phyloP scores from a whole-genome alignment of 2,329 filamentous ascomycete species.

The Epichloe coenophiala region DNA sequence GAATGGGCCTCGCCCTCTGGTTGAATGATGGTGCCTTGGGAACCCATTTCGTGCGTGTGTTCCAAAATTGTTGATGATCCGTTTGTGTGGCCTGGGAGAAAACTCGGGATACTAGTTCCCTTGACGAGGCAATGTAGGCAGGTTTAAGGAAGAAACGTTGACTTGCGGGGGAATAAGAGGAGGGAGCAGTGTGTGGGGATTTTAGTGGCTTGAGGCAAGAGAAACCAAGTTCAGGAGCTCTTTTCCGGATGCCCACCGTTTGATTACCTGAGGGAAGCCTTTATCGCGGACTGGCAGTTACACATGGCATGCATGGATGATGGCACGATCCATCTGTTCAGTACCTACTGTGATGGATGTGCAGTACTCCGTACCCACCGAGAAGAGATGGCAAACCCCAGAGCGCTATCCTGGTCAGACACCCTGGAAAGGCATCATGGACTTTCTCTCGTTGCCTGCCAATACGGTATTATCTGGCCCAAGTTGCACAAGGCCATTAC shows the following conservation, averaged over 20 bases:
- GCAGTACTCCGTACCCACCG: not conserved
- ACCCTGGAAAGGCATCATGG: not conserved
- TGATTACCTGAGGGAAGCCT: not conserved
- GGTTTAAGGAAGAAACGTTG: not conserved
- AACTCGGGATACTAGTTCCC: not conserved
- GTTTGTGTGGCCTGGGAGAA: not conserved
- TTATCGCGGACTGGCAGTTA: not conserved
- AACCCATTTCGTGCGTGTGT: constrained; percentile 7
- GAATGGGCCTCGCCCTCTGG: constrained; percentile 22
- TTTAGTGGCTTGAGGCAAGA: not conserved
- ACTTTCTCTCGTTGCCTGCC: not conserved
- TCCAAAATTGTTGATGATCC: not conserved
- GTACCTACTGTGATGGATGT: not conserved
- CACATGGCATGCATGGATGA: not conserved
- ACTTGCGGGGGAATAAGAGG: not conserved
- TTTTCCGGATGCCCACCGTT: not conserved
- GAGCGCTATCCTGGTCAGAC: not conserved
- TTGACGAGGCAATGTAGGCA: not conserved
- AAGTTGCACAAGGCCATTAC: constrained; percentile 5
- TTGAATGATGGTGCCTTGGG: constrained; percentile 9
- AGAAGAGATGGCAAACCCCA: not conserved
- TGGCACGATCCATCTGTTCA: not conserved
- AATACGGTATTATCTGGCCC: not conserved
- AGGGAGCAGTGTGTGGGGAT: not conserved
- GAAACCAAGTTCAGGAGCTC: not conserved